These are phyloP conservation scores for Neurospora sp. DNA, from an alignment of 495 filamentous ascomycete genomes.

Conservation along the genomic window DNA sequence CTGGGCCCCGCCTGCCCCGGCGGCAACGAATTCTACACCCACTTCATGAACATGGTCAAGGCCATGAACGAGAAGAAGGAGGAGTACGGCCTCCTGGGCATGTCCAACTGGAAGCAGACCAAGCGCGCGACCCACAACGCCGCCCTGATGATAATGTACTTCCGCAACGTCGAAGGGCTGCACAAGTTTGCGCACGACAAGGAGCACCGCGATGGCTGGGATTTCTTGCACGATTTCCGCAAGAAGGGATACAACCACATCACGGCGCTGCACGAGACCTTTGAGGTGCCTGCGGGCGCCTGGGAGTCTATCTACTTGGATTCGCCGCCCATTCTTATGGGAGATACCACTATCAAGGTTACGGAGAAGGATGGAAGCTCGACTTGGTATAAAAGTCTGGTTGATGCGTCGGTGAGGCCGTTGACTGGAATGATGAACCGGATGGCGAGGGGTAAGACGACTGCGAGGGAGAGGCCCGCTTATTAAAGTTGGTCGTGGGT, in stretches of 20 bases:
- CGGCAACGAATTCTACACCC: conserved; percentile 10
- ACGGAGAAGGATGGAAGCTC: not conserved
- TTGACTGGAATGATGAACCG: not conserved
- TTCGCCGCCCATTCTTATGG: conserved; percentile 13
- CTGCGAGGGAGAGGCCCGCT: not conserved
- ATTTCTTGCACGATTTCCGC: conserved; percentile 15
- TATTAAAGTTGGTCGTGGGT: not conserved
- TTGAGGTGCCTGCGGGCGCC: conserved; percentile 4
- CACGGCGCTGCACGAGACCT: conserved; percentile 9
- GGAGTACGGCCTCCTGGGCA: conserved; percentile 26
- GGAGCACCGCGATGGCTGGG: conserved; percentile 36
- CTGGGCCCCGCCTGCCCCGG: conserved; percentile 26
- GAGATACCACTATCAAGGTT: not conserved
- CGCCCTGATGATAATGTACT: conserved; percentile 34
- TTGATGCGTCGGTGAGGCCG: not conserved
- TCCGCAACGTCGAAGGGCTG: conserved; percentile 35
- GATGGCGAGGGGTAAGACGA: not conserved
- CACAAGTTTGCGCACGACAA: conserved; percentile 40
- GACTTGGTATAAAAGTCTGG: not conserved
- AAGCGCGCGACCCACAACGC: conserved; percentile 24
- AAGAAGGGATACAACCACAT: not conserved
- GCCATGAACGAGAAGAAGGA: conserved; percentile 8
- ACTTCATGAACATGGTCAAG: conserved; percentile 14
- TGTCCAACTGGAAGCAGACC: conserved; percentile 11
- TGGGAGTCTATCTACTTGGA: conserved; percentile 15